Evolutionary conservation across 2,329 filamentous ascomycete genomes (phyloP), one percentile per base, ranked within the genome.

Genomic region (Trichoderma koningii): DNA sequence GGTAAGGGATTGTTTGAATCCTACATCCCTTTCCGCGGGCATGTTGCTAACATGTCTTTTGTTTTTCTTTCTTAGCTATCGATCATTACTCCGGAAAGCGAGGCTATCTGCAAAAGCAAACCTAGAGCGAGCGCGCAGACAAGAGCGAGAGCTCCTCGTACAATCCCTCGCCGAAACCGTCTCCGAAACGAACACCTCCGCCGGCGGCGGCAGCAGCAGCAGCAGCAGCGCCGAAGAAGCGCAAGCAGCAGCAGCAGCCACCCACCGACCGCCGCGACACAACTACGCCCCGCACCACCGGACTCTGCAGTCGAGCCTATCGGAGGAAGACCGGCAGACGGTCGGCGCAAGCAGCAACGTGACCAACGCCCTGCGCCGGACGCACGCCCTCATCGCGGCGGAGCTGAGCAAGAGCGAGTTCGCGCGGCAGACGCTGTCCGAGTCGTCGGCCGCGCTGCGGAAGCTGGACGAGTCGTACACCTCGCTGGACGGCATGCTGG

Each of bases 331-430:
- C 74, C 89, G 95, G 68, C 83, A 92, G 69, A 84, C 88, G 48
- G 82, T 92, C 15, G 87, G 88, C 67, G 90, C 94, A 0, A 91
- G 91, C 38, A 87, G 84, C 69, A 92, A 96, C 79, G 90, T 98
- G 62, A 98, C 94, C 3, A 82, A 87, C 55, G 91, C 93, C 1
- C 83, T 99, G 60, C 86, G 92, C 67, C 85, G 93, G 67, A 96
- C 94, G 6, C 93, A 98, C 77, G 87, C 91, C 68, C 84, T 96
- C 72, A 93, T 98, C 81, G 87, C 91, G 68, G 83, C 87, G 5
- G 93, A 97, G 80, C 85, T 99, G 7, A 87, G 89, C 53, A 89
- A 92, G 66, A 96, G 92, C 69, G 89, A 91, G 71, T 98, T 96
- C 74, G 94, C 94, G 19, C 89, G 95, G 71, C 89, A 96, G 76